Evolutionary conservation across 2,329 filamentous ascomycete species (phyloP).

Genomic region (Cordyceps cateniannulata): DNA sequence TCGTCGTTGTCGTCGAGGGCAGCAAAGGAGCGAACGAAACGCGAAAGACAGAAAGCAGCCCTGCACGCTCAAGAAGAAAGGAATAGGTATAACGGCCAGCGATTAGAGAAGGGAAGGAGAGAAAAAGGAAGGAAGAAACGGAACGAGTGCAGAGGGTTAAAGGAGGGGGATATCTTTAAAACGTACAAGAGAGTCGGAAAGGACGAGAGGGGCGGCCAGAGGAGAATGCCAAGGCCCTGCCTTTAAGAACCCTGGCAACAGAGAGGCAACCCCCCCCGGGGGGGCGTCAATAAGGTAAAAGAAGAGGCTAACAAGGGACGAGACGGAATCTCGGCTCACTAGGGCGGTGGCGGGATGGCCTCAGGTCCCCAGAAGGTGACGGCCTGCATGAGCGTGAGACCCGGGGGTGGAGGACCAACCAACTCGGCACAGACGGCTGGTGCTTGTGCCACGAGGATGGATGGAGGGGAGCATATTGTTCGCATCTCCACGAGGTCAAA

Average conservation of each 20-base stretch:
- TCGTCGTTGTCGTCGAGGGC: slow-evolving; percentile 16
- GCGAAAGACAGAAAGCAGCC: slow-evolving; percentile 29
- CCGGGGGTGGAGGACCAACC: background rate
- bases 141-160: slow-evolving; percentile 20
- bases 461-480: background rate
- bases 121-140: slow-evolving; percentile 9
- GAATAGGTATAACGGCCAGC: slow-evolving; percentile 21
- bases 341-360: background rate
- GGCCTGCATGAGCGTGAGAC: background rate
- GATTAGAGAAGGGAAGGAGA: slow-evolving; percentile 20
- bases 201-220: slow-evolving; percentile 1
- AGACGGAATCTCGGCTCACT: slow-evolving; percentile 12
- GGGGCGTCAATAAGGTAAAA: background rate
- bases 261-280: background rate
- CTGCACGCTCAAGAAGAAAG: slow-evolving; percentile 20
- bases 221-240: slow-evolving; percentile 9
- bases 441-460: no score
- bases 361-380: background rate
- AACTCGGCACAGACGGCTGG: background rate
- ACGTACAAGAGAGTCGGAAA: slow-evolving; percentile 7
- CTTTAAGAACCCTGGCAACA: slow-evolving; percentile 8
- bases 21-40: slow-evolving; percentile 42
- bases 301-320: background rate
- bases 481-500: background rate
- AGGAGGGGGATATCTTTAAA: slow-evolving; percentile 12